Conservation (phyloP, 208 protist species). For the Trypanosoma vivax region DNA sequence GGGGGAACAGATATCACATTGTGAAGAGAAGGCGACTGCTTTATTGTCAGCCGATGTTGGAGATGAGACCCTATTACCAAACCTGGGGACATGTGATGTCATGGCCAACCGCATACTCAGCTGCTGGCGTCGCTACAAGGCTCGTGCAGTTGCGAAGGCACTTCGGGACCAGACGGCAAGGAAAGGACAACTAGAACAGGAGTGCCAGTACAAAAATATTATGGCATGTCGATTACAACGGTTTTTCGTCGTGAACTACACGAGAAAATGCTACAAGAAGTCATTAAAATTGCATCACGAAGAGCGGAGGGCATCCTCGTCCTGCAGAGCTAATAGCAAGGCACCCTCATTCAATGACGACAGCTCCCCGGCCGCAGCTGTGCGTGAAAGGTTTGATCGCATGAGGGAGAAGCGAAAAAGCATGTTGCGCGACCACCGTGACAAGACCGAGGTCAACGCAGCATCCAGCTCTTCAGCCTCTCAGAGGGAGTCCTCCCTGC, state of each 20-base stretch:
- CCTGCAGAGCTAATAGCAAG: too few relatives aligned
- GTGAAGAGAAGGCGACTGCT: not conserved
- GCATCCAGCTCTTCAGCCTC: not conserved
- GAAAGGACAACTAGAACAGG: conserved; percentile 3
- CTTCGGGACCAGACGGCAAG: not conserved
- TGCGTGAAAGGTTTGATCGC: conserved; percentile 56
- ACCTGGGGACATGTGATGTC: not conserved
- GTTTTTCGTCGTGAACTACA: conserved; percentile 3
- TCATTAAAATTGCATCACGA: not conserved
- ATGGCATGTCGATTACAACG: conserved; percentile 17
- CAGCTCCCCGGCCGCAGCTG: conserved; percentile 14
- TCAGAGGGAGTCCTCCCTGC: not conserved
- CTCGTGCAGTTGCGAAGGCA: not conserved
- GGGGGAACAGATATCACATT: not conserved
- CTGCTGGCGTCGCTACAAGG: conserved; percentile 16
- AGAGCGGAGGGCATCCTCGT: too few relatives aligned
- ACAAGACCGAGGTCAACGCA: not conserved
- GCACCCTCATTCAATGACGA: too few relatives aligned
- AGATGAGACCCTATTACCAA: not conserved
- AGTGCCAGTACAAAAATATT: conserved; percentile 9
- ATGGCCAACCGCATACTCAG: conserved; percentile 12
- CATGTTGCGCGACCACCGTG: conserved; percentile 8
- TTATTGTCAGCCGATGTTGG: not conserved
- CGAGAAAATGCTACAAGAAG: not conserved
- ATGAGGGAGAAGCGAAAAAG: conserved; percentile 56